These are phyloP conservation scores for Brassica rapa DNA, from an alignment of 345 rosid genomes.

Conservation along the genomic window DNA sequence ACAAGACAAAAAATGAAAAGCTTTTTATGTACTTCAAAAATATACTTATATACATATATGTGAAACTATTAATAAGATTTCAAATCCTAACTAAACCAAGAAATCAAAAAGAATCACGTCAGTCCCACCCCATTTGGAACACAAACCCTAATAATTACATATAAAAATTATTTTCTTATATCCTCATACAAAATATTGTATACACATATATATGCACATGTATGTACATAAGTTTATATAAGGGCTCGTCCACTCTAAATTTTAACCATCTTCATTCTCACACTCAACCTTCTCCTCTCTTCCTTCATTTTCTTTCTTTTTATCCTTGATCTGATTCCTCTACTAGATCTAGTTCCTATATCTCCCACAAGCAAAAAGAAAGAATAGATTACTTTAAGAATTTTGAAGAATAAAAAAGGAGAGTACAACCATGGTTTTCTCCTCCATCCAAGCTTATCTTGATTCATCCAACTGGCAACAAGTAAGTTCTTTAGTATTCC, in stretches of 20 bases:
- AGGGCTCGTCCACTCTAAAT: constrained; percentile 60
- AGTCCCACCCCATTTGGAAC: constrained; percentile 36
- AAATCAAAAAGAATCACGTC: constrained; percentile 59
- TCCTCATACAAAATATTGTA: constrained; percentile 8
- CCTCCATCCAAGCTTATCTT: constrained; percentile 92
- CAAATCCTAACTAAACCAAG: constrained; percentile 48
- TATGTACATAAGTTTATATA: constrained; percentile 38
- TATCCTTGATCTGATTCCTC: constrained; percentile 54
- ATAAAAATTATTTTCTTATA: constrained; percentile 23
- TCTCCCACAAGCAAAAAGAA: constrained; percentile 12
- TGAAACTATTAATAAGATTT: constrained; percentile 11
- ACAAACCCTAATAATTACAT: constrained; percentile 42
- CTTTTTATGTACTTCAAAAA: constrained; percentile 18
- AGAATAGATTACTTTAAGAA: not conserved
- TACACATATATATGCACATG: not conserved
- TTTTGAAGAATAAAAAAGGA: constrained; percentile 45
- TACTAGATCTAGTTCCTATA: constrained; percentile 29
- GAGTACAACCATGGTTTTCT: constrained; percentile 69
- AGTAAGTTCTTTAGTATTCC: constrained; percentile 50
- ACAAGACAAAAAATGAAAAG: constrained; percentile 1
- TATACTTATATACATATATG: not conserved
- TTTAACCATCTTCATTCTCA: constrained; percentile 51
- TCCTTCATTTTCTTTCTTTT: constrained; percentile 38
- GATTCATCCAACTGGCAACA: constrained; percentile 99
- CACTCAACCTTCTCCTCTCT: constrained; percentile 37